Evolutionary conservation across 1,284 basidiomycete species (phyloP).

Genomic region (Ganoderma leucocontextum): DNA sequence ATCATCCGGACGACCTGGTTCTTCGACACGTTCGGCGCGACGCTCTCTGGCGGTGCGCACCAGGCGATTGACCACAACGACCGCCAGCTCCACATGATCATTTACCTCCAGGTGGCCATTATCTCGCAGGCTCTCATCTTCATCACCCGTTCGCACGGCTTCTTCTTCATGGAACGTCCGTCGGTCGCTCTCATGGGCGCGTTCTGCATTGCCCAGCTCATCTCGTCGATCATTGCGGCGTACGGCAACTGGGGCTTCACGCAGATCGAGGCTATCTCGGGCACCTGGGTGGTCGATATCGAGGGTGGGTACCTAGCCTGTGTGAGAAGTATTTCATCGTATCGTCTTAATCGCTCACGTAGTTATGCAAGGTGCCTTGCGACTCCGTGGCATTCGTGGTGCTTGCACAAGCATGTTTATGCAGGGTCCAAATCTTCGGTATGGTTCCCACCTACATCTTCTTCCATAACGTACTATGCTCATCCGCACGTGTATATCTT

Average conservation of each 20-base stretch:
- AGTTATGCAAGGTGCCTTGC: background rate
- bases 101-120: slow-evolving; percentile 95
- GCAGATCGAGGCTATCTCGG: slow-evolving; percentile 78
- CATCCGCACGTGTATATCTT: slow-evolving; percentile 16
- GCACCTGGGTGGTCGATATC: slow-evolving; percentile 64
- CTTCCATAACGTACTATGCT: slow-evolving; percentile 2
- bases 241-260: slow-evolving; percentile 96
- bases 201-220: slow-evolving; percentile 92
- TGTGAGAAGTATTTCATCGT: background rate
- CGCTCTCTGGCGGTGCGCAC: slow-evolving; percentile 52
- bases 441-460: slow-evolving; percentile 8
- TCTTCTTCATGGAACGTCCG: slow-evolving; percentile 98
- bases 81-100: slow-evolving; percentile 78
- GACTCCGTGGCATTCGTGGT: too few species aligned
- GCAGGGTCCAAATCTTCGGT: slow-evolving; percentile 23
- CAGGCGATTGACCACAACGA: slow-evolving; percentile 68
- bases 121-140: slow-evolving; percentile 99
- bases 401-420: slow-evolving; percentile 55
- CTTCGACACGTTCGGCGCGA: slow-evolving; percentile 86
- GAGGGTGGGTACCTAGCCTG: background rate
- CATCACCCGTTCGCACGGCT: slow-evolving; percentile 94
- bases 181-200: slow-evolving; percentile 89
- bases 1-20: slow-evolving; percentile 93
- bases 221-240: slow-evolving; percentile 96
- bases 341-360: background rate